Conservation (phyloP, 108 stramenopile species). For the Thalassiosira profunda region DNA sequence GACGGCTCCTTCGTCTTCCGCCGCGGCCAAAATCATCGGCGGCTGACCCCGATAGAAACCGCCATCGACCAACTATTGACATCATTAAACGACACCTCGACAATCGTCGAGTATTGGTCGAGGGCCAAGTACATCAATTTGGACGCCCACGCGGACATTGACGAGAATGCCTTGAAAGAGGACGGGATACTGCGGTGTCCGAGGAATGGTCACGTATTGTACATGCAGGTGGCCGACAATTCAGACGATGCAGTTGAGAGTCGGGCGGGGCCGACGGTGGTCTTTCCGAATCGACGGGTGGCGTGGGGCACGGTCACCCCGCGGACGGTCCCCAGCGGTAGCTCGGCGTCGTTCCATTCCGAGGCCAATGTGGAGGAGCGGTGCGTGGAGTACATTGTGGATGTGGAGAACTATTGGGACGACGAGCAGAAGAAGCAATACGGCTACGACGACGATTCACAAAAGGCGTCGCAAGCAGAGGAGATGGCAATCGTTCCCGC, state of each 20-base stretch:
- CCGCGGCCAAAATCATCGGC: slow-evolving; percentile 9
- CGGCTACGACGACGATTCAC: neutral
- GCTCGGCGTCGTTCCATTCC: slow-evolving; percentile 3
- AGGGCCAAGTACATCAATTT: slow-evolving; percentile 60
- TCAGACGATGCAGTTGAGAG: too few species aligned
- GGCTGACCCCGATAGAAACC: slow-evolving; percentile 59
- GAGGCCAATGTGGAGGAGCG: neutral
- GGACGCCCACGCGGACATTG: slow-evolving; percentile 74
- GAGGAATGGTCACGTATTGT: slow-evolving; percentile 55
- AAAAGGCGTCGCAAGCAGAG: neutral
- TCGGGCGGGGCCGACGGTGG: slow-evolving; percentile 36
- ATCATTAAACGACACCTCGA: slow-evolving; percentile 40
- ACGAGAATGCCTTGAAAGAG: slow-evolving; percentile 54
- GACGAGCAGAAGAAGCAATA: slow-evolving; percentile 15
- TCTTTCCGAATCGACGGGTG: slow-evolving; percentile 29
- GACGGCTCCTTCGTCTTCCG: slow-evolving; percentile 46
- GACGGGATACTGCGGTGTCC: slow-evolving; percentile 57
- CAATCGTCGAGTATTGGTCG: slow-evolving; percentile 70
- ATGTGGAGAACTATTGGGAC: slow-evolving; percentile 45
- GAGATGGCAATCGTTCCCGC: slow-evolving; percentile 65
- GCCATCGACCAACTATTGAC: slow-evolving; percentile 50
- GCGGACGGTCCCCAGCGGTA: neutral
- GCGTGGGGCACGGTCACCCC: slow-evolving; percentile 34
- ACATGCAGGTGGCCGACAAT: slow-evolving; percentile 38
- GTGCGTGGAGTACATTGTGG: slow-evolving; percentile 29